phyloP scores from a whole-genome alignment of 2,329 filamentous ascomycete species.

The Bertia moriformis region DNA sequence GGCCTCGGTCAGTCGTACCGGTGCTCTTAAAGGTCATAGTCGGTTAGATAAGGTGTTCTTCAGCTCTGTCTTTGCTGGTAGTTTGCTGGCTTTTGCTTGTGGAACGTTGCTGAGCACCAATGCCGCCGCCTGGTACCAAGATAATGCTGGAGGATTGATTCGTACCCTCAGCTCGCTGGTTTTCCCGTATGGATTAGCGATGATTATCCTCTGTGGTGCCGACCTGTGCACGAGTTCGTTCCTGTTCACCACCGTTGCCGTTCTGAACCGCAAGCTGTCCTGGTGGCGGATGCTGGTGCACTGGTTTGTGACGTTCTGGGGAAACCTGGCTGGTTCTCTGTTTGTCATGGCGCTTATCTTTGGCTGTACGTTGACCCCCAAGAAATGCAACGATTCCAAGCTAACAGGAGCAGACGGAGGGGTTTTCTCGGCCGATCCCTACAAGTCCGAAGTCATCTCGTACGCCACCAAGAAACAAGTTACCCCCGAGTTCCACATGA shows the following conservation, averaged over 20 bases:
- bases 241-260: constrained; percentile 13
- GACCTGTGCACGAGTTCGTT: constrained; percentile 31
- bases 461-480: constrained; percentile 33
- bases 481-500: constrained; percentile 29
- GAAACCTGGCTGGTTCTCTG: constrained; percentile 29
- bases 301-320: constrained; percentile 30
- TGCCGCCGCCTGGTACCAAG: constrained; percentile 28
- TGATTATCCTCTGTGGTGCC: constrained; percentile 30
- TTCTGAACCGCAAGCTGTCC: constrained; percentile 7
- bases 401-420: constrained; percentile 23
- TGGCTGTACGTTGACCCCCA: constrained; percentile 18
- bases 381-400: background rate
- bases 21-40: constrained; percentile 34
- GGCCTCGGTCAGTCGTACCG: constrained; percentile 32
- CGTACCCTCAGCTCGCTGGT: constrained; percentile 26
- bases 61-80: constrained; percentile 32
- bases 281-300: constrained; percentile 11
- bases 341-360: constrained; percentile 31
- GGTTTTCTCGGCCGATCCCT: constrained; percentile 26
- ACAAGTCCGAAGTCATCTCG: constrained; percentile 23
- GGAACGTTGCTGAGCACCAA: constrained; percentile 28
- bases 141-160: constrained; percentile 30
- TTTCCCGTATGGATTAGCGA: constrained; percentile 31
- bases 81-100: constrained; percentile 33
- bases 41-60: constrained; percentile 34